Evolutionary conservation across 2,329 filamentous ascomycete genomes (phyloP).

Genomic region (Neodidymelliopsis sp.): DNA sequence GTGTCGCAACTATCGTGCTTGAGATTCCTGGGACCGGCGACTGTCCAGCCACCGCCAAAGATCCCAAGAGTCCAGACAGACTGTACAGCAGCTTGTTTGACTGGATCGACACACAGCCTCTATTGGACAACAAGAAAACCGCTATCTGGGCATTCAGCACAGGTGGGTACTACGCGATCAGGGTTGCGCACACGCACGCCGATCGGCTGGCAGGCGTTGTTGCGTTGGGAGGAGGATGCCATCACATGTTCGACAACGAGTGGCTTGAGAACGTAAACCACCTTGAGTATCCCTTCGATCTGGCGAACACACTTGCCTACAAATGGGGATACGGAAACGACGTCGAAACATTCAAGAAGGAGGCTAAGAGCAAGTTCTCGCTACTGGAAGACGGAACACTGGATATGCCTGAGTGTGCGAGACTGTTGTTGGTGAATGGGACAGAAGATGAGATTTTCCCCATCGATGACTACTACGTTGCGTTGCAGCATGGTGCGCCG

Average conservation of each 20-base stretch:
- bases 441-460: constrained; percentile 69
- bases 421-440: constrained; percentile 64
- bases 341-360: constrained; percentile 55
- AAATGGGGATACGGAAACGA: constrained; percentile 55
- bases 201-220: constrained; percentile 60
- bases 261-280: constrained; percentile 65
- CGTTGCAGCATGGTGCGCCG: constrained; percentile 59
- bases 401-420: constrained; percentile 57
- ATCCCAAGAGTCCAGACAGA: constrained; percentile 60
- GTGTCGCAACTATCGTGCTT: constrained; percentile 59
- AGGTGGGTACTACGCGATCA: constrained; percentile 66
- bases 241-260: constrained; percentile 62
- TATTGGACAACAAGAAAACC: constrained; percentile 58
- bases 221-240: constrained; percentile 62
- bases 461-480: constrained; percentile 66
- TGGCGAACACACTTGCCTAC: constrained; percentile 59
- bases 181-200: constrained; percentile 65
- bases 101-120: constrained; percentile 59
- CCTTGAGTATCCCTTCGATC: constrained; percentile 67
- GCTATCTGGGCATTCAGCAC: constrained; percentile 66
- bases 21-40: constrained; percentile 67
- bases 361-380: constrained; percentile 60
- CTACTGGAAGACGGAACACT: constrained; percentile 64
- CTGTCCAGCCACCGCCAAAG: constrained; percentile 57
- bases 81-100: constrained; percentile 63